phyloP scores from a whole-genome alignment of 306 rosid species.

The Quercus berberidifolia region DNA sequence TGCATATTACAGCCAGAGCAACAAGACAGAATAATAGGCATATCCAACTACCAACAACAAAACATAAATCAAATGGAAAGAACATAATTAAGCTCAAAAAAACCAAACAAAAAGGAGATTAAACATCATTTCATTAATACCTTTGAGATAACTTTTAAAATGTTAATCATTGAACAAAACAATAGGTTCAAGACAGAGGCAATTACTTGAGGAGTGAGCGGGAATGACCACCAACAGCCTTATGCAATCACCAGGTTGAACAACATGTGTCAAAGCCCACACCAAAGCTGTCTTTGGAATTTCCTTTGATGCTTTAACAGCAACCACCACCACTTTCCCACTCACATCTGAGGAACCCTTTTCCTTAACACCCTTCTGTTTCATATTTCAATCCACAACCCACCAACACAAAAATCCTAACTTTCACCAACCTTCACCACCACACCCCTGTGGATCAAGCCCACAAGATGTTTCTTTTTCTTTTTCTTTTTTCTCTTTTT shows the following conservation, averaged over 20 bases:
- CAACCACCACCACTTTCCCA: slow-evolving; percentile 88
- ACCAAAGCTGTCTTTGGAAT: slow-evolving; percentile 70
- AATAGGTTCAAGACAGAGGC: background rate
- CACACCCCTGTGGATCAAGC: slow-evolving; percentile 16
- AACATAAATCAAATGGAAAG: background rate
- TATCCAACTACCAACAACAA: background rate
- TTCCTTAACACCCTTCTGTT: slow-evolving; percentile 34
- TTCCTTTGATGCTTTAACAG: slow-evolving; percentile 77
- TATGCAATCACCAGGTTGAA: slow-evolving; percentile 88
- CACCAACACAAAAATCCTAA: background rate
- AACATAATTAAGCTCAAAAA: background rate
- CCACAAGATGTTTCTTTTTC: slow-evolving; percentile 24
- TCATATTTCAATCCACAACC: slow-evolving; percentile 42
- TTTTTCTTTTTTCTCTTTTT: background rate
- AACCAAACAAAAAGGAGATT: background rate
- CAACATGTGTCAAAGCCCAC: slow-evolving; percentile 98
- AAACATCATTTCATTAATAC: background rate
- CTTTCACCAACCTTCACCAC: slow-evolving; percentile 9
- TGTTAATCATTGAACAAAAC: background rate
- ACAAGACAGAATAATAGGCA: background rate
- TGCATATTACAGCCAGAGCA: background rate
- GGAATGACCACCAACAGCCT: slow-evolving; percentile 81
- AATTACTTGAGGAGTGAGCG: slow-evolving; percentile 54
- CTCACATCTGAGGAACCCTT: slow-evolving; percentile 39
- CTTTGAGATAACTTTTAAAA: background rate